A percentile compares a stretch with the other conserved stretches of the same genome.
These are phyloP conservation scores for Botrytis porri DNA, from an alignment of 2,329 filamentous ascomycete genomes.

Conservation along the genomic window DNA sequence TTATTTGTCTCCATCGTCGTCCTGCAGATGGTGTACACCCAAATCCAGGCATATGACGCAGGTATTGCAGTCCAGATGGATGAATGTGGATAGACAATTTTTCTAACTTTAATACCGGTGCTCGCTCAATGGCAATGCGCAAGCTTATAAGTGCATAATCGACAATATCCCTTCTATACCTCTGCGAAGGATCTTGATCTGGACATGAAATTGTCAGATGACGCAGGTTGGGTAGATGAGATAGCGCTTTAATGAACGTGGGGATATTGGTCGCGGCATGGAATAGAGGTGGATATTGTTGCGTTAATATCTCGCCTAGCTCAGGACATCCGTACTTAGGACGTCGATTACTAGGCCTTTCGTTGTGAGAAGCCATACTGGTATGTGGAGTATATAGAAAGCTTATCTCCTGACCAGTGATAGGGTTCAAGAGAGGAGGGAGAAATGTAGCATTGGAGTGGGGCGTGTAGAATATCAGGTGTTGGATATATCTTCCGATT, in stretches of 20 bases:
- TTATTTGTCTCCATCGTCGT: slow-evolving; percentile 75
- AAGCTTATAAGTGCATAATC: slow-evolving; percentile 88
- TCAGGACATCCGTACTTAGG: slow-evolving; percentile 79
- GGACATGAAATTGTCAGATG: slow-evolving; percentile 77
- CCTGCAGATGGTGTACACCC: slow-evolving; percentile 70
- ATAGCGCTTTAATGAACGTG: slow-evolving; percentile 75
- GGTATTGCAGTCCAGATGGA: slow-evolving; percentile 70
- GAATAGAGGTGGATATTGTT: slow-evolving; percentile 85
- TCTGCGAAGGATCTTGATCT: slow-evolving; percentile 63
- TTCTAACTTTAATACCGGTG: slow-evolving; percentile 61
- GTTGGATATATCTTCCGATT: slow-evolving; percentile 76
- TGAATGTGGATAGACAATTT: slow-evolving; percentile 75
- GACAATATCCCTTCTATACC: slow-evolving; percentile 73
- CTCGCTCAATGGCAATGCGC: slow-evolving; percentile 76
- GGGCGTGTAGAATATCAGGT: slow-evolving; percentile 72
- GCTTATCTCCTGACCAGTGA: slow-evolving; percentile 71
- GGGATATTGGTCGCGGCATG: slow-evolving; percentile 86
- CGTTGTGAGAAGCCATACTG: slow-evolving; percentile 57
- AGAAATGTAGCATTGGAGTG: slow-evolving; percentile 78
- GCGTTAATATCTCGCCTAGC: slow-evolving; percentile 75
- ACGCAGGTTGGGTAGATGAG: slow-evolving; percentile 63
- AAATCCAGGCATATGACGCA: slow-evolving; percentile 71
- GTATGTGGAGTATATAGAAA: slow-evolving; percentile 81
- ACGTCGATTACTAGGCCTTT: slow-evolving; percentile 38
- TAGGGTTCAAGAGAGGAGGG: slow-evolving; percentile 76